Evolutionary conservation across 2,329 filamentous ascomycete genomes (phyloP).

Genomic region (Colletotrichum navitas): DNA sequence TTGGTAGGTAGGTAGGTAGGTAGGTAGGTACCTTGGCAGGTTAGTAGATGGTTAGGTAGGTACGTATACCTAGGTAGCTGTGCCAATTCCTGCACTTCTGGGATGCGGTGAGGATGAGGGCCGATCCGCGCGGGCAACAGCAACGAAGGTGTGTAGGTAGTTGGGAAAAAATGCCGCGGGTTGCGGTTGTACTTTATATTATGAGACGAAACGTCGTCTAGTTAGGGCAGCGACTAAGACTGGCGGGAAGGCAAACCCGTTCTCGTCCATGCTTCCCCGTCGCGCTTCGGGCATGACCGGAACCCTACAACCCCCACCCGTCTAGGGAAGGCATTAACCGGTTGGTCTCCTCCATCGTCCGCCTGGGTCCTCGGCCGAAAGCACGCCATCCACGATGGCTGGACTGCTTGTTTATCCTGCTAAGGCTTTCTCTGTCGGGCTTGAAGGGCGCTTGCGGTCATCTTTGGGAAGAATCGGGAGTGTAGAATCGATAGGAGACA

Average conservation of each 20-base stretch:
- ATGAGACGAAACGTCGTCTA: conserved; percentile 4
- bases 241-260: background rate
- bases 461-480: background rate
- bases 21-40: background rate
- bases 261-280: background rate
- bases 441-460: background rate
- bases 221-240: background rate
- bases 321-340: background rate
- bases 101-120: background rate
- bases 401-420: background rate
- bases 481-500: background rate
- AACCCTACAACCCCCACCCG: background rate
- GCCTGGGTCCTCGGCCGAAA: background rate
- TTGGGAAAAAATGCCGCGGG: background rate
- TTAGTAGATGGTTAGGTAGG: no score
- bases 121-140: background rate
- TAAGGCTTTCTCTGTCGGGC: background rate
- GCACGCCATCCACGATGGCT: background rate
- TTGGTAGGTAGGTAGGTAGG: no score
- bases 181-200: conserved; percentile 13
- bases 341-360: conserved; percentile 1
- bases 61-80: background rate
- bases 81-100: background rate
- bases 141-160: background rate
- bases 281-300: conserved; percentile 18